phyloP scores from a whole-genome alignment of 1,284 basidiomycete genomes.

The Mycena citricolor region DNA sequence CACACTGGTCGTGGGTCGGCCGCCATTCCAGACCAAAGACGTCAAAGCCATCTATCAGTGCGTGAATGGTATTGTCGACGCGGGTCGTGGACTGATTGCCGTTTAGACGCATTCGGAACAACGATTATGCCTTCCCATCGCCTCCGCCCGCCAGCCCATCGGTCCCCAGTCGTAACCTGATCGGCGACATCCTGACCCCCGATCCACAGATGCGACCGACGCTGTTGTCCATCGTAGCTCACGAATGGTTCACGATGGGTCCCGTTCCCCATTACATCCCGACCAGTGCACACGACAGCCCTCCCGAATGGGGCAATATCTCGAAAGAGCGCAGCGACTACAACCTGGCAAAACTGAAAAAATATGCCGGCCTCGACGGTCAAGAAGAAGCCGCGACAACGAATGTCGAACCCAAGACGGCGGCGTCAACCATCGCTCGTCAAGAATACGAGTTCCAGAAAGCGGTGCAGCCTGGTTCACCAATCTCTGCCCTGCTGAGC shows the following conservation, averaged over 20 bases:
- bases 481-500: conserved; percentile 88
- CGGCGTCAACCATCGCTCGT: conserved; percentile 68
- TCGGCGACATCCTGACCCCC: conserved; percentile 84
- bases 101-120: conserved; percentile 85
- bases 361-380: conserved; percentile 59
- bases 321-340: conserved; percentile 58
- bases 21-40: conserved; percentile 97
- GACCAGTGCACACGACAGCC: conserved; percentile 67
- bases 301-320: conserved; percentile 76
- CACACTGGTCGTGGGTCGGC: conserved; percentile 90
- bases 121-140: conserved; percentile 88
- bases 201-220: conserved; percentile 81
- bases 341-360: conserved; percentile 70
- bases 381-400: conserved; percentile 46
- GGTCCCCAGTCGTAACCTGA: conserved; percentile 72
- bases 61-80: conserved; percentile 28
- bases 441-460: conserved; percentile 96
- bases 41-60: conserved; percentile 93
- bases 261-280: conserved; percentile 83
- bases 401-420: conserved; percentile 39
- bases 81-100: conserved; percentile 15
- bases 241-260: conserved; percentile 84
- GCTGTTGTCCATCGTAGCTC: conserved; percentile 82
- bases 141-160: conserved; percentile 39
- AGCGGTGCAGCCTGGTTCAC: conserved; percentile 92